These are phyloP conservation scores for Russula emetica DNA, from an alignment of 768 basidiomycete species.

Conservation along the genomic window DNA sequence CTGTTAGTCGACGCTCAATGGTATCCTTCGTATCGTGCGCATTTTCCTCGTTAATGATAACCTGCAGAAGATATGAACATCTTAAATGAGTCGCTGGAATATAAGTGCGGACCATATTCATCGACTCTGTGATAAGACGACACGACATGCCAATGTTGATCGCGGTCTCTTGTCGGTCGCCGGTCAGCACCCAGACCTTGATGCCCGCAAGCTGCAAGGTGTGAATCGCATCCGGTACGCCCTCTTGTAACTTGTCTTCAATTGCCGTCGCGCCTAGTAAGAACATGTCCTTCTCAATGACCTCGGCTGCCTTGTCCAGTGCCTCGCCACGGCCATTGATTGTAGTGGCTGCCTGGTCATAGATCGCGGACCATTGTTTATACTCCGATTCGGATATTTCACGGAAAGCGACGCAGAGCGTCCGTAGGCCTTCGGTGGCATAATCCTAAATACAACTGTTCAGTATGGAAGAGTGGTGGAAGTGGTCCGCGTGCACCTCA, in stretches of 20 bases:
- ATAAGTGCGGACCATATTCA: constrained; percentile 74
- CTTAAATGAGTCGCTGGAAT: not conserved
- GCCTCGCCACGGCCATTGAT: constrained; percentile 94
- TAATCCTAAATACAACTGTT: constrained; percentile 59
- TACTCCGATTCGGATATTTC: constrained; percentile 92
- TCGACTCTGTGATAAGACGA: constrained; percentile 93
- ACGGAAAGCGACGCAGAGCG: constrained; percentile 92
- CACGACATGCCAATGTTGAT: constrained; percentile 99
- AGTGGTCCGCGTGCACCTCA: constrained; percentile 52
- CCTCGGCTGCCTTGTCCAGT: constrained; percentile 88
- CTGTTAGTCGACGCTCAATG: constrained; percentile 79
- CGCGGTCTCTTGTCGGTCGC: constrained; percentile 97
- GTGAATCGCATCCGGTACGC: constrained; percentile 97
- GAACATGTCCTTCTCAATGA: constrained; percentile 92
- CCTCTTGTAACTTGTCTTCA: constrained; percentile 97
- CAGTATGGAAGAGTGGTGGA: not conserved
- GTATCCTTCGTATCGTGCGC: constrained; percentile 80
- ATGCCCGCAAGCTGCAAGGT: constrained; percentile 97
- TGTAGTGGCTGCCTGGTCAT: constrained; percentile 90
- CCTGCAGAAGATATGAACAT: constrained; percentile 42
- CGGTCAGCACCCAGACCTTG: constrained; percentile 98
- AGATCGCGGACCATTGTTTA: constrained; percentile 78
- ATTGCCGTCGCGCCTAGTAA: constrained; percentile 96
- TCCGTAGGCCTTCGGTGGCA: constrained; percentile 93
- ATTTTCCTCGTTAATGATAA: constrained; percentile 90